Evolutionary conservation across 1,139 yeast genomes (phyloP).

Genomic region (Yamadazyma dushanensis): DNA sequence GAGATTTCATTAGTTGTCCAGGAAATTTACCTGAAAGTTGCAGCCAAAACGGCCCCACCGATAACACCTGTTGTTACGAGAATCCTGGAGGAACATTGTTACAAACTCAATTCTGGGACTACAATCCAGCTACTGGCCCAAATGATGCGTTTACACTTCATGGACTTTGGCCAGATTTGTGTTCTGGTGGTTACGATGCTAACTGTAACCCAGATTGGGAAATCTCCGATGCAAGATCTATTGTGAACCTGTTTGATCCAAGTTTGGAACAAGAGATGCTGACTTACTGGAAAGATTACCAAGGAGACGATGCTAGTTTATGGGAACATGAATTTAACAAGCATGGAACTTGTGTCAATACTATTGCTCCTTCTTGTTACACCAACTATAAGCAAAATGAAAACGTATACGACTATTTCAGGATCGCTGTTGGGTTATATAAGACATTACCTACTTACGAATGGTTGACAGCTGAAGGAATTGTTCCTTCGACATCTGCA

Average conservation of each 20-base stretch:
- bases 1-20: not conserved
- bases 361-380: conserved; percentile 74
- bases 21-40: conserved; percentile 58
- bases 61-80: conserved; percentile 77
- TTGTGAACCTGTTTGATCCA: conserved; percentile 51
- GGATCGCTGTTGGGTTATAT: conserved; percentile 62
- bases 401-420: conserved; percentile 78
- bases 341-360: conserved; percentile 89
- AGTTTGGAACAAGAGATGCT: conserved; percentile 60
- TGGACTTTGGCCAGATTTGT: conserved; percentile 49
- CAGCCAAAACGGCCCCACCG: conserved; percentile 33
- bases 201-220: conserved; percentile 69
- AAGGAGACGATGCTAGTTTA: conserved; percentile 67
- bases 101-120: conserved; percentile 95
- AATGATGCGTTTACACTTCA: conserved; percentile 61
- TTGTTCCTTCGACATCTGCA: conserved; percentile 57
- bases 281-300: conserved; percentile 71
- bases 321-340: conserved; percentile 96
- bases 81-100: conserved; percentile 74
- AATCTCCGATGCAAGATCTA: conserved; percentile 49
- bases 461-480: conserved; percentile 65
- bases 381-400: conserved; percentile 24
- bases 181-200: conserved; percentile 44
- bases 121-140: conserved; percentile 77
- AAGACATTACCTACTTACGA: conserved; percentile 67